phyloP scores from a whole-genome alignment of 2,329 filamentous ascomycete genomes.

The Aureobasidium leucospermi region DNA sequence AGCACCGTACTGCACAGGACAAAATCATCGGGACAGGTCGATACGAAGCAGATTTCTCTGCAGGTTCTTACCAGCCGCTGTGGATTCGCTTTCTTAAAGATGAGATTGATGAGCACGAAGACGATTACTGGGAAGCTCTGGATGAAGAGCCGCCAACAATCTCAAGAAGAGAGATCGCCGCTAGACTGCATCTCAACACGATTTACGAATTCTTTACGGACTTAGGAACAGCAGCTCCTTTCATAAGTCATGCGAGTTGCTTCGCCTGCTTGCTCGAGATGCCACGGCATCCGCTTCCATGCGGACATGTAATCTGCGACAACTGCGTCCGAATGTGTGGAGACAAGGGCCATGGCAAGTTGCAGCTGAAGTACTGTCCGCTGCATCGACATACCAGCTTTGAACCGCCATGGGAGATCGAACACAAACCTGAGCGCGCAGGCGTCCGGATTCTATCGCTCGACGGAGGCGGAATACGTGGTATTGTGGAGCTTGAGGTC shows the following conservation, averaged over 20 bases:
- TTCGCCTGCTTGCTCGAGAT: constrained; percentile 40
- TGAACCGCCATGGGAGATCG: constrained; percentile 19
- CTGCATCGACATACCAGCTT: constrained; percentile 21
- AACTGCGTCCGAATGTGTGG: constrained; percentile 31
- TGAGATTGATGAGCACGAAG: background rate
- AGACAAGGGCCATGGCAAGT: constrained; percentile 22
- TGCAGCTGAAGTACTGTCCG: constrained; percentile 28
- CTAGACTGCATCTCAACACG: background rate
- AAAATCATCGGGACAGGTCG: background rate
- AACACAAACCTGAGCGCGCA: constrained; percentile 28
- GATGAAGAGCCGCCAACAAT: background rate
- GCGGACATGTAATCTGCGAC: constrained; percentile 41
- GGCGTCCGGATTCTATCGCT: constrained; percentile 35
- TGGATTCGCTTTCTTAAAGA: background rate
- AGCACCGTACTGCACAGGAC: background rate
- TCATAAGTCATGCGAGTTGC: constrained; percentile 39
- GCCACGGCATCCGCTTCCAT: constrained; percentile 38
- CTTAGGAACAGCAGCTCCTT: constrained; percentile 20
- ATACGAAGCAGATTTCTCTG: background rate
- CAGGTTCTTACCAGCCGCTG: background rate
- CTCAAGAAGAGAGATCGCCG: too few relatives aligned
- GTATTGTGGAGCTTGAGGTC: constrained; percentile 40
- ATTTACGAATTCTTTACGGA: background rate
- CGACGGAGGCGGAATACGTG: constrained; percentile 41
- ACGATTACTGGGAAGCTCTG: background rate